A percentile compares a stretch with the other conserved stretches of the same genome.
phyloP scores from a whole-genome alignment of 768 basidiomycete species.

The Leccinum subtestaceum region DNA sequence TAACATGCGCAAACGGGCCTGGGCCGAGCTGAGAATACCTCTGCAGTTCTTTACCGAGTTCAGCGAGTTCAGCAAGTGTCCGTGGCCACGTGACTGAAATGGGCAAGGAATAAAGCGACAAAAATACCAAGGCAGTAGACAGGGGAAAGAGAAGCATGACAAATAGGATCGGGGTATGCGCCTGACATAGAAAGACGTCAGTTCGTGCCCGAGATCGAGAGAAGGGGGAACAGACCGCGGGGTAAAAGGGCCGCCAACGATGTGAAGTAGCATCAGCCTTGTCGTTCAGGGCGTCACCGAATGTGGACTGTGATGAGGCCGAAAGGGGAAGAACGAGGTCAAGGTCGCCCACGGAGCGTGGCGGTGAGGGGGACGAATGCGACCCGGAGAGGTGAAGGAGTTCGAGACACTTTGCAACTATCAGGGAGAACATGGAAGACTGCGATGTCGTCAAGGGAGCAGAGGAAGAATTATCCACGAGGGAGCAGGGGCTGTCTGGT shows the following conservation, averaged over 20 bases:
- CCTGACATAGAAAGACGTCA: slow-evolving; percentile 28
- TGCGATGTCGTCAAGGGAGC: slow-evolving; percentile 15
- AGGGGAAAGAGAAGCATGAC: slow-evolving; percentile 66
- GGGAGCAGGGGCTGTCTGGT: not conserved
- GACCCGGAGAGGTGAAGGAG: slow-evolving; percentile 49
- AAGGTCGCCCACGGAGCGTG: slow-evolving; percentile 37
- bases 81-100: slow-evolving; percentile 75
- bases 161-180: slow-evolving; percentile 65
- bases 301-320: slow-evolving; percentile 47
- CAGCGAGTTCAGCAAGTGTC: slow-evolving; percentile 71
- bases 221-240: slow-evolving; percentile 33
- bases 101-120: slow-evolving; percentile 54
- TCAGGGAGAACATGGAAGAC: slow-evolving; percentile 49
- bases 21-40: slow-evolving; percentile 73
- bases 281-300: slow-evolving; percentile 42
- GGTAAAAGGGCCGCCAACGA: slow-evolving; percentile 31
- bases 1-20: slow-evolving; percentile 67
- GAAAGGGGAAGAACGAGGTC: slow-evolving; percentile 56
- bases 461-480: not conserved
- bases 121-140: slow-evolving; percentile 53
- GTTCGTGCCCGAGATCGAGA: slow-evolving; percentile 1
- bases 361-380: slow-evolving; percentile 42
- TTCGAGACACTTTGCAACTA: slow-evolving; percentile 51
- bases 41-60: slow-evolving; percentile 72
- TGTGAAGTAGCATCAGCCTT: slow-evolving; percentile 32